Conservation (phyloP, 116 monocot species). For the Papilionanthe hybrid region DNA sequence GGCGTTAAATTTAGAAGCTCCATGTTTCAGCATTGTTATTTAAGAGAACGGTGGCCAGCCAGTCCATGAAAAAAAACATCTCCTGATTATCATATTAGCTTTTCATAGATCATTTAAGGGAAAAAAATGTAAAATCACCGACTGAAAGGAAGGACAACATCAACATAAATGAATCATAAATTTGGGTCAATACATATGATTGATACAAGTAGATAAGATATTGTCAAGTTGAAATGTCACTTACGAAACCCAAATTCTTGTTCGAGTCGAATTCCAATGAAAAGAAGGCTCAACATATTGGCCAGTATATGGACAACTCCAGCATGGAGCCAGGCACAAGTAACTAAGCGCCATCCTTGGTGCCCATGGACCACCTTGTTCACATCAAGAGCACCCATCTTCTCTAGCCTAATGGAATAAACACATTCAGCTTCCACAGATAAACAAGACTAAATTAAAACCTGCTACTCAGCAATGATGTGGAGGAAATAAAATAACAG, state of each 20-base stretch:
- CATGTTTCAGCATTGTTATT: too few relatives aligned
- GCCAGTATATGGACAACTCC: conserved; percentile 38
- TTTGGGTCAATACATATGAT: neutral
- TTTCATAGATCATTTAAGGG: too few relatives aligned
- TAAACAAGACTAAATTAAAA: neutral
- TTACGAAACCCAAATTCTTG: conserved; percentile 96
- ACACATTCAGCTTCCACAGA: neutral
- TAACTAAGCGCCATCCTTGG: conserved; percentile 59
- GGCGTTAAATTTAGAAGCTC: too few relatives aligned
- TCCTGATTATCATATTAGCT: too few relatives aligned
- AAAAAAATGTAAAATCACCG: too few relatives aligned
- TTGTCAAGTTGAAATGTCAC: conserved; percentile 7
- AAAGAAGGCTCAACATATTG: conserved; percentile 26
- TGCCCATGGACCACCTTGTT: conserved; percentile 30
- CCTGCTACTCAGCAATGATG: neutral
- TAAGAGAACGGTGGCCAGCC: too few relatives aligned
- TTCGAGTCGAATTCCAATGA: conserved; percentile 88
- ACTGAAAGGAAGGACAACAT: too few relatives aligned
- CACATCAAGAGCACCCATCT: conserved; percentile 55
- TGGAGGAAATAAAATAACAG: neutral
- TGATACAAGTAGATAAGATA: conserved; percentile 3
- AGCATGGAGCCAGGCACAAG: conserved; percentile 70
- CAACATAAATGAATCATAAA: neutral
- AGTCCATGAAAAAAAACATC: too few relatives aligned
- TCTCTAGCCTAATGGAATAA: conserved; percentile 35